These are phyloP conservation scores for Penicillium coffeae DNA, from an alignment of 495 filamentous ascomycete genomes.

Conservation along the genomic window DNA sequence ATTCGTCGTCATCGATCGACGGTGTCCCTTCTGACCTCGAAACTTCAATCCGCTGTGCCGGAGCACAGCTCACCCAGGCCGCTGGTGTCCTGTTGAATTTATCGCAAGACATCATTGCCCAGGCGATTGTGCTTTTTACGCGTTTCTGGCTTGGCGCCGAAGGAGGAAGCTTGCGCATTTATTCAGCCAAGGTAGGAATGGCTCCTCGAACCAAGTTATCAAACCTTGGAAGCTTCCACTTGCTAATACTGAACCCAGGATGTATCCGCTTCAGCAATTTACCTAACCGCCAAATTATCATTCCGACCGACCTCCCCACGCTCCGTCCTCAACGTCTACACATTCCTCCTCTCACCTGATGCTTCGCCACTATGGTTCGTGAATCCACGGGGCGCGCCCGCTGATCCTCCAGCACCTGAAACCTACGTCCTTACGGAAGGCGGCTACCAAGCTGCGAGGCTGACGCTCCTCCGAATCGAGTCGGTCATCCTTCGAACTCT, in stretches of 20 bases:
- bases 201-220: neutral
- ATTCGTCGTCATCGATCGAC: constrained; percentile 62
- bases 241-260: constrained; percentile 46
- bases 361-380: constrained; percentile 57
- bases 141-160: constrained; percentile 76
- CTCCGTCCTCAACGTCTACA: constrained; percentile 77
- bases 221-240: neutral
- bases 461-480: constrained; percentile 65
- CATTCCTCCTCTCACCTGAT: constrained; percentile 66
- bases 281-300: constrained; percentile 80
- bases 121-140: constrained; percentile 83
- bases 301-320: constrained; percentile 70
- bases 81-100: constrained; percentile 82
- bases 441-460: constrained; percentile 58
- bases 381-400: constrained; percentile 26
- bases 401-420: constrained; percentile 45
- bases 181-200: constrained; percentile 49
- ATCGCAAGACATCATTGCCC: constrained; percentile 84
- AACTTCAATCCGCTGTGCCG: constrained; percentile 52
- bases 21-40: constrained; percentile 76
- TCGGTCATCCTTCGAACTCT: constrained; percentile 69
- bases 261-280: constrained; percentile 76
- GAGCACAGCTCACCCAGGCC: constrained; percentile 75
- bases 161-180: constrained; percentile 57
- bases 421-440: constrained; percentile 72